Base-by-base conservation (phyloP, 148 eudicot genomes). In the Talinum fruticosum region DNA sequence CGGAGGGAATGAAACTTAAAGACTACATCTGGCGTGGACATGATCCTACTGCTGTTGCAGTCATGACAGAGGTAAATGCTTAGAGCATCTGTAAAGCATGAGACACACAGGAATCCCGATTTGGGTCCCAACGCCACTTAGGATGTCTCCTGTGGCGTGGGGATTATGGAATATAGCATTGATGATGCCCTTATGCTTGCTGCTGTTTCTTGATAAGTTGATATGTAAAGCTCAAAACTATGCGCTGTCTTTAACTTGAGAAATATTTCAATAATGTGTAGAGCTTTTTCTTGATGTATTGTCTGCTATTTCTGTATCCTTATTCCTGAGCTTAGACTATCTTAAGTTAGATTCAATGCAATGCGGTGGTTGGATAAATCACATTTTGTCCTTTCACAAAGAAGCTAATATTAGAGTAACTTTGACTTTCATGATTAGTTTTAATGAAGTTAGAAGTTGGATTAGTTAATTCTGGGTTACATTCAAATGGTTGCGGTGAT, bases 11-110 rank as follows among this genome's bases (percentile, higher is more conserved):
- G 97, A 96, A 69, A 49, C 89, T 96, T 75, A 89, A 90, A 84
- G 97, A 96, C 77, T 96, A 93, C 78, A 90, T 96, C 37, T 96
- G 99, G 99, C 95, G 97, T 79, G 99, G 99, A 68, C 99, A 96
- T 80, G 99, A 96, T 83, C 99, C 99, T 51, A 96, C 99, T 41
- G 79, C 99, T 78, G 99, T 96, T 84, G 99, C 99, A 30, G 99
- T 96, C 75, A 96, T 96, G 99, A 96, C 97, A 24, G 99, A 96
- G 97, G 99, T 91, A 64, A 64, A 62, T 62, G 53, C 2, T 72
- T 59, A 18, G 32, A 51, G 23, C 57, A 51, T 51, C 57, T 51
- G 23, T 15, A 15, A 15, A 16, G 19, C 15, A 51, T 13, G 54
- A 15, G n/a, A 23, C 73, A 47, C 35, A 34, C 44, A 37, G 6